Conservation (phyloP, 371 early-diverging fungal species). For the Choanephora cucurbitarum region DNA sequence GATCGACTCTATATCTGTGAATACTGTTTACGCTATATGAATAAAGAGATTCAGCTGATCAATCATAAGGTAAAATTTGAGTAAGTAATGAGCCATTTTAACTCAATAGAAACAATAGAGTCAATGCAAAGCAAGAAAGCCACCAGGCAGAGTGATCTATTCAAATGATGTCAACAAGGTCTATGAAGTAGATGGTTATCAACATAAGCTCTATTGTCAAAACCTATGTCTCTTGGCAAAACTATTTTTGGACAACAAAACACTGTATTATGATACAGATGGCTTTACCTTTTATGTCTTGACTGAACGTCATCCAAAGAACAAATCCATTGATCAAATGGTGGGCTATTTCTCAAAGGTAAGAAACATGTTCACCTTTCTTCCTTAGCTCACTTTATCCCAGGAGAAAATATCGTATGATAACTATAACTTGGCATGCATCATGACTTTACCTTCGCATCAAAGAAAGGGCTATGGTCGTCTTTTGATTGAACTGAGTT, state of each 20-base stretch:
- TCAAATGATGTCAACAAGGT: conserved; percentile 75
- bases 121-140: conserved; percentile 65
- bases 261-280: conserved; percentile 97
- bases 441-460: conserved; percentile 83
- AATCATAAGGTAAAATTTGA: conserved; percentile 47
- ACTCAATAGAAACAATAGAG: conserved; percentile 16
- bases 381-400: too few relatives aligned
- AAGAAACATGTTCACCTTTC: too few relatives aligned
- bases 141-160: conserved; percentile 92
- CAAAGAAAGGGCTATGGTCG: conserved; percentile 88
- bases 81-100: background rate
- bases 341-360: conserved; percentile 75
- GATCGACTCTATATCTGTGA: conserved; percentile 88
- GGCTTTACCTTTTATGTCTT: conserved; percentile 97
- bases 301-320: conserved; percentile 60
- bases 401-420: conserved; percentile 76
- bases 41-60: conserved; percentile 43
- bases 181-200: conserved; percentile 91
- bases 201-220: conserved; percentile 91
- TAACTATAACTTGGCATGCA: conserved; percentile 87
- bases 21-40: conserved; percentile 79
- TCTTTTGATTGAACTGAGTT: conserved; percentile 88
- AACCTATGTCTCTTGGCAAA: conserved; percentile 95
- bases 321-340: conserved; percentile 46
- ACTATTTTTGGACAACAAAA: conserved; percentile 97